phyloP scores from a whole-genome alignment of 2,329 filamentous ascomycete species.

The Aspergillus sp. region DNA sequence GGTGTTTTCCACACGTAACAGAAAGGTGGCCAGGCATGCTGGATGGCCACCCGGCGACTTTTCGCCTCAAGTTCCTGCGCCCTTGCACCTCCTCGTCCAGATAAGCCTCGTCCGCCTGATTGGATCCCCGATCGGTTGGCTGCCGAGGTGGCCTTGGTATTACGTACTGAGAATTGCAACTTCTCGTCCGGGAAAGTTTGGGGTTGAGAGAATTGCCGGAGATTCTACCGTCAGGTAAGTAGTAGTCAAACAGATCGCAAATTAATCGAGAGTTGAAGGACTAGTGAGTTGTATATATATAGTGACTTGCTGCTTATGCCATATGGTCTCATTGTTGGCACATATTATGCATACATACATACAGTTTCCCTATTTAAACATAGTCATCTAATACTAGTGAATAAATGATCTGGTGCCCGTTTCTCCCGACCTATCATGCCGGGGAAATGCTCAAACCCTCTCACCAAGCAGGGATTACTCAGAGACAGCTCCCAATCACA shows the following conservation, averaged over 20 bases:
- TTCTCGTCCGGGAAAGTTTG: not conserved
- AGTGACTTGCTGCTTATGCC: not conserved
- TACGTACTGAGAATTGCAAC: slow-evolving; percentile 33
- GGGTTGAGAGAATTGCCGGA: not conserved
- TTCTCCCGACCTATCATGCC: not conserved
- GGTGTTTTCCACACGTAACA: slow-evolving; percentile 34
- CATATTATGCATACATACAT: not conserved
- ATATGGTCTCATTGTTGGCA: not conserved
- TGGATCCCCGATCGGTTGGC: slow-evolving; percentile 25
- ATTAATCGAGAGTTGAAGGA: no score
- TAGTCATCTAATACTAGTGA: not conserved
- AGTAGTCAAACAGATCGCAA: no score
- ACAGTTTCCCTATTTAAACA: no score
- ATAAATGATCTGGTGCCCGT: not conserved
- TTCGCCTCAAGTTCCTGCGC: slow-evolving; percentile 10
- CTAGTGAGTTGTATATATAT: no score
- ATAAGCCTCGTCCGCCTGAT: slow-evolving; percentile 36
- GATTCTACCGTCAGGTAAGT: no score
- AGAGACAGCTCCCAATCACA: slow-evolving; percentile 27
- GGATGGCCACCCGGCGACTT: slow-evolving; percentile 9
- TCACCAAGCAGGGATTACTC: slow-evolving; percentile 8
- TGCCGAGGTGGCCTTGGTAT: slow-evolving; percentile 28
- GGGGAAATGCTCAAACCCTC: not conserved
- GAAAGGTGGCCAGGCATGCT: slow-evolving; percentile 16
- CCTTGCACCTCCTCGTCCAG: slow-evolving; percentile 11